Conservation (phyloP, 2,329 filamentous ascomycete genomes). For the Penicillium sp. region DNA sequence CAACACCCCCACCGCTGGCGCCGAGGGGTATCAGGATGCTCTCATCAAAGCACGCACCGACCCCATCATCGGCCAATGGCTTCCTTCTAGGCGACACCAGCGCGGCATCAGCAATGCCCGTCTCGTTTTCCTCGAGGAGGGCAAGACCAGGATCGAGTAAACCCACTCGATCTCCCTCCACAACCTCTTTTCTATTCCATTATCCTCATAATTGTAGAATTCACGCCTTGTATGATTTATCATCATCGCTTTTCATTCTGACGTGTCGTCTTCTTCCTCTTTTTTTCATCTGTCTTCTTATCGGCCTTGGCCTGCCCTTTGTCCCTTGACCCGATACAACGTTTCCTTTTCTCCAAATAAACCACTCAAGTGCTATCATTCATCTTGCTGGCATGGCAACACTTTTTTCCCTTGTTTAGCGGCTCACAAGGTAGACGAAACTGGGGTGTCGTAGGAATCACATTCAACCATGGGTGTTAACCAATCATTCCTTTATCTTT, state of each 20-base stretch:
- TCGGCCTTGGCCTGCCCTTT: background rate
- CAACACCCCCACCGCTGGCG: conserved; percentile 81
- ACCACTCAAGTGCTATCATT: background rate
- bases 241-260: conserved; percentile 7
- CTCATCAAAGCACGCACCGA: conserved; percentile 81
- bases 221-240: conserved; percentile 26
- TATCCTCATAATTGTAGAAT: conserved; percentile 15
- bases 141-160: conserved; percentile 93
- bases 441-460: conserved; percentile 4
- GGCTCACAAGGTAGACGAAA: conserved; percentile 11
- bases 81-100: conserved; percentile 67
- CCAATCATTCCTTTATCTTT: background rate
- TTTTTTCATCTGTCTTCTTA: conserved; percentile 12
- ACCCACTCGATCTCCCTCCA: background rate
- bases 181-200: background rate
- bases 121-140: conserved; percentile 86
- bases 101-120: conserved; percentile 80
- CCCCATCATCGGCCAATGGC: conserved; percentile 73
- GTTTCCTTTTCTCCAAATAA: conserved; percentile 8
- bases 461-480: background rate
- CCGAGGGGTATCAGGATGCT: conserved; percentile 86
- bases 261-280: conserved; percentile 5
- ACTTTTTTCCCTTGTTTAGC: background rate
- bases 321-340: conserved; percentile 2
- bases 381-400: background rate